A percentile compares a stretch with the other conserved stretches of the same genome.
Conservation (phyloP, 768 basidiomycete species). For the Lactifluus echinatus region DNA sequence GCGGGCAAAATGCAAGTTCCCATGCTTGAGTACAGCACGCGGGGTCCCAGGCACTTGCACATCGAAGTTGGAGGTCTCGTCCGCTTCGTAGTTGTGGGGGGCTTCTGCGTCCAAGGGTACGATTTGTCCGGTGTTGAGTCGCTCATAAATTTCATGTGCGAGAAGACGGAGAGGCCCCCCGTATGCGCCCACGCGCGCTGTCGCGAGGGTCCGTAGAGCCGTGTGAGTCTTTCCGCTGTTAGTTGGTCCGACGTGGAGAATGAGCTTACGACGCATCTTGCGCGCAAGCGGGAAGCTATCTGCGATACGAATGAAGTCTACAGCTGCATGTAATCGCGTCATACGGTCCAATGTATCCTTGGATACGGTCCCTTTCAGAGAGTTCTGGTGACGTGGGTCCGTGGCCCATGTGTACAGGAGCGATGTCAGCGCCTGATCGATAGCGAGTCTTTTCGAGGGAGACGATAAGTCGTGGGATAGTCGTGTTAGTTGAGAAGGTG, state of each 20-base stretch:
- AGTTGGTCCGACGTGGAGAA: constrained; percentile 96
- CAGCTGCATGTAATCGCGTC: constrained; percentile 30
- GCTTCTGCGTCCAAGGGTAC: constrained; percentile 56
- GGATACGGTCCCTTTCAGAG: not conserved
- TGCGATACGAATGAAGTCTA: constrained; percentile 33
- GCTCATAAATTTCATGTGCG: constrained; percentile 90
- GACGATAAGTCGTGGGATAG: constrained; percentile 33
- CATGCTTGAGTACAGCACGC: constrained; percentile 25
- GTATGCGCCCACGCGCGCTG: constrained; percentile 66
- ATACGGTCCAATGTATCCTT: constrained; percentile 22
- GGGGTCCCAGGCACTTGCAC: constrained; percentile 20
- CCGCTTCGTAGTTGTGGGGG: constrained; percentile 31
- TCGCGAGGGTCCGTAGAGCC: constrained; percentile 81
- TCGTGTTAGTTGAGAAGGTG: constrained; percentile 35
- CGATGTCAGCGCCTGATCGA: constrained; percentile 44
- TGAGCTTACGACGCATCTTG: constrained; percentile 58
- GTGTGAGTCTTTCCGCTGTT: constrained; percentile 97
- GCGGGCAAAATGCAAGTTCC: constrained; percentile 43
- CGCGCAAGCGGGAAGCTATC: constrained; percentile 49
- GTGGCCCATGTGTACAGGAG: constrained; percentile 52
- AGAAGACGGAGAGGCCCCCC: constrained; percentile 88
- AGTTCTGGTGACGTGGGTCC: constrained; percentile 22
- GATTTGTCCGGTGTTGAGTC: constrained; percentile 86
- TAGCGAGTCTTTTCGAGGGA: constrained; percentile 21
- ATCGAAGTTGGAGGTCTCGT: constrained; percentile 31